Evolutionary conservation across 805 yeast species (phyloP).

Genomic region (Hanseniaspora occidentalis): DNA sequence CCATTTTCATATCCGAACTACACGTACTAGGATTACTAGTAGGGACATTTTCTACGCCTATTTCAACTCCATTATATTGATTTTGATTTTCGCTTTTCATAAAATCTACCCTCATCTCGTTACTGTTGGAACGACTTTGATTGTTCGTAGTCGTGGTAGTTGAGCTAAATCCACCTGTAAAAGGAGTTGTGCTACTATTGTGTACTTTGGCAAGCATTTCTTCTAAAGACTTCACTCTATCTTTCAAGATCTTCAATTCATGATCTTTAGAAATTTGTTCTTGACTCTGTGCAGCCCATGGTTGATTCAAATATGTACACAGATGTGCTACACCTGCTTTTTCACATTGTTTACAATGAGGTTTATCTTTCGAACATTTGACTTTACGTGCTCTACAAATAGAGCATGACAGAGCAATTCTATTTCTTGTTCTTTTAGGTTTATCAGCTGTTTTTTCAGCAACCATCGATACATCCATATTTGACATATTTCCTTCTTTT

Average conservation of each 20-base stretch:
- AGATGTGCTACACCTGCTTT: constrained; percentile 47
- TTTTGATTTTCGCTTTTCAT: neutral
- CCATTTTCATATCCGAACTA: too few species aligned
- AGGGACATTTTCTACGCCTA: too few species aligned
- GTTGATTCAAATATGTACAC: constrained; percentile 45
- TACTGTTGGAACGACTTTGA: neutral
- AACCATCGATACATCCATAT: neutral
- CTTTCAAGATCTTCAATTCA: constrained; percentile 41
- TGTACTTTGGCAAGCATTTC: constrained; percentile 28
- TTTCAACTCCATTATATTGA: neutral
- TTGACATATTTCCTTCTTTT: too few species aligned
- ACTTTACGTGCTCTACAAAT: constrained; percentile 39
- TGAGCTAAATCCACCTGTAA: neutral
- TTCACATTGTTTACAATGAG: constrained; percentile 44
- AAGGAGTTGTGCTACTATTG: constrained; percentile 8
- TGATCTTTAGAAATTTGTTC: constrained; percentile 33
- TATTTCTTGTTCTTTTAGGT: constrained; percentile 29
- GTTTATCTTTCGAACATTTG: constrained; percentile 38
- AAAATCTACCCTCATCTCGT: neutral
- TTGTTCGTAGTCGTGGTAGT: neutral
- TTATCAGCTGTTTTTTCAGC: constrained; percentile 3
- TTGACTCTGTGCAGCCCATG: constrained; percentile 45
- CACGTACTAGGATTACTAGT: too few species aligned
- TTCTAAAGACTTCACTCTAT: constrained; percentile 41
- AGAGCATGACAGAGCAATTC: constrained; percentile 36